phyloP scores from a whole-genome alignment of 257 asterid species.

The Solanum bulbocastanum region DNA sequence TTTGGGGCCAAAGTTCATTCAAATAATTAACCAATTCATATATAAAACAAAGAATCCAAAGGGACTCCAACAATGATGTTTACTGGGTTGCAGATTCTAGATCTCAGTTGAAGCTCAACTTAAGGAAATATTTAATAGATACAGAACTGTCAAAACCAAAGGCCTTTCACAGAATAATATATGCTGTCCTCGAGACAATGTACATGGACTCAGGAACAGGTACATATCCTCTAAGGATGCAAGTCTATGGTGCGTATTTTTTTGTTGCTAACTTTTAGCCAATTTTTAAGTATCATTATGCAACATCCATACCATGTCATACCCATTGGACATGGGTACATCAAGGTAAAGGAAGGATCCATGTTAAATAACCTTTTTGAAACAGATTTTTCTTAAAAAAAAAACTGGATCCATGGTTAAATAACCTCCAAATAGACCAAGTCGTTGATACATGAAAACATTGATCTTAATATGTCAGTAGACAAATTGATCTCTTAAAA shows the following conservation, averaged over 20 bases:
- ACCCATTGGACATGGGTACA: not conserved
- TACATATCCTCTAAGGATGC: not conserved
- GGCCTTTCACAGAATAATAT: not conserved
- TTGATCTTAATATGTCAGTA: not conserved
- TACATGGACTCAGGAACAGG: not conserved
- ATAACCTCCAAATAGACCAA: not conserved
- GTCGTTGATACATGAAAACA: not conserved
- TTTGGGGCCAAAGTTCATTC: not conserved
- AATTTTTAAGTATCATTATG: not conserved
- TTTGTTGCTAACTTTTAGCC: not conserved
- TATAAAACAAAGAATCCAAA: not conserved
- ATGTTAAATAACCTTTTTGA: not conserved
- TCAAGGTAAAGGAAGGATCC: not conserved
- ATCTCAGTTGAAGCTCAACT: not conserved
- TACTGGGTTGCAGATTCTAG: not conserved
- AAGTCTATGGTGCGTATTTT: not conserved
- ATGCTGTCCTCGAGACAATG: not conserved
- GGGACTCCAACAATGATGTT: not conserved
- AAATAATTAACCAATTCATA: not conserved
- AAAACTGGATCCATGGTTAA: not conserved
- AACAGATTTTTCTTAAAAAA: not conserved
- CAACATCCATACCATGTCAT: not conserved
- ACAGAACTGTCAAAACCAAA: not conserved
- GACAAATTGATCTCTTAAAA: not conserved
- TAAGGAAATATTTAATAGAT: not conserved